A percentile compares a stretch with the other conserved stretches of the same genome.
These are phyloP conservation scores for Trichoderma guizhouense DNA, from an alignment of 2,329 filamentous ascomycete genomes.

Conservation along the genomic window DNA sequence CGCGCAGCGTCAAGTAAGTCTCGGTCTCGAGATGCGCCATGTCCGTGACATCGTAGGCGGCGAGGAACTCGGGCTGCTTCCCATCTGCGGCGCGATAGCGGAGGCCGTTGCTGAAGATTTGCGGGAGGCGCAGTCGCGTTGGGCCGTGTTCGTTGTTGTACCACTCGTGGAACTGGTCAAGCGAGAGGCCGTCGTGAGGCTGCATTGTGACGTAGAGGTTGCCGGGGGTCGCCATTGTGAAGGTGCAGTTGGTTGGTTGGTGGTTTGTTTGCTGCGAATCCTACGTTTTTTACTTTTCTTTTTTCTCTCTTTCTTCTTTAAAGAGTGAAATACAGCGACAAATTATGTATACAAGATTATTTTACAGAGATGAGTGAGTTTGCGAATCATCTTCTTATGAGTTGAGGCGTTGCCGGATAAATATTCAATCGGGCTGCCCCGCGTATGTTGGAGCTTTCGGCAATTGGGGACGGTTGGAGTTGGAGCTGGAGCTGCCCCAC, in stretches of 20 bases:
- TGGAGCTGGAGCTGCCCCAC: conserved; percentile 21
- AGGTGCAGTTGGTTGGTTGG: background rate
- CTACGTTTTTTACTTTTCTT: background rate
- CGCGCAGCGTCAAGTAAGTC: conserved; percentile 65
- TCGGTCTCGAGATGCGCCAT: conserved; percentile 68
- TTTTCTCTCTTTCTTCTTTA: background rate
- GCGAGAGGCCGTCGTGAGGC: conserved; percentile 62
- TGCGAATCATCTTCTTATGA: background rate
- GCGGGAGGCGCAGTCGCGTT: conserved; percentile 69
- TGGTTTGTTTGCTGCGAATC: background rate
- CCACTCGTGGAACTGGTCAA: conserved; percentile 80
- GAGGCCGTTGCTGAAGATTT: conserved; percentile 72
- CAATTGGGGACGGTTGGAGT: conserved; percentile 30
- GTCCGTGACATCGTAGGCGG: conserved; percentile 75
- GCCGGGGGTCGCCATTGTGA: conserved; percentile 50
- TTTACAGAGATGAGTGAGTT: background rate
- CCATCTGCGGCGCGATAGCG: conserved; percentile 70
- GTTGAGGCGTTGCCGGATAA: background rate
- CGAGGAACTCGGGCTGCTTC: conserved; percentile 65
- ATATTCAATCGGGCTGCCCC: background rate
- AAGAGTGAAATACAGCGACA: background rate
- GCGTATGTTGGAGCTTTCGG: conserved; percentile 24
- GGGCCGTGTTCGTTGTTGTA: conserved; percentile 94
- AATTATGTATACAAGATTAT: background rate
- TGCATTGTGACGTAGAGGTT: conserved; percentile 87